phyloP scores from a whole-genome alignment of 129 eudicot genomes.

The Escallonia rubra region DNA sequence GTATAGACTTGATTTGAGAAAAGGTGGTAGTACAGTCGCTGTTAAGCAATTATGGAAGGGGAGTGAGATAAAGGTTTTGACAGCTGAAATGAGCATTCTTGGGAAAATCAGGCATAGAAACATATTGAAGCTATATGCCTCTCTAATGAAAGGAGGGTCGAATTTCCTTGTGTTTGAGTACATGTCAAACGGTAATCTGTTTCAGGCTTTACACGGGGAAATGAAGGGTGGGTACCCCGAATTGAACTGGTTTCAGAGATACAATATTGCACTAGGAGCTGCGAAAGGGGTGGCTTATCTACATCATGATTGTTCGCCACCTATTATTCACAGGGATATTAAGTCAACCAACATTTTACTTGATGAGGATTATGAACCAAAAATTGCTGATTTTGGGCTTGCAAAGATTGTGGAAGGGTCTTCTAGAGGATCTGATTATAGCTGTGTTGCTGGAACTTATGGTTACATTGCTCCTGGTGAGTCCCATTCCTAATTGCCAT shows the following conservation, averaged over 20 bases:
- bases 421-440: constrained; percentile 41
- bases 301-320: constrained; percentile 86
- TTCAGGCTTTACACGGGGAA: constrained; percentile 52
- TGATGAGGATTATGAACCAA: constrained; percentile 79
- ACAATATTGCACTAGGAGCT: constrained; percentile 76
- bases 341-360: constrained; percentile 88
- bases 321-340: constrained; percentile 77
- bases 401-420: constrained; percentile 50
- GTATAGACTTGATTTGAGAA: constrained; percentile 68
- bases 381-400: constrained; percentile 89
- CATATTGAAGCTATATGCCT: constrained; percentile 73
- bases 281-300: constrained; percentile 88
- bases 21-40: constrained; percentile 70
- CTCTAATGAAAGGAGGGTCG: constrained; percentile 55
- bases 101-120: constrained; percentile 81
- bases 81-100: constrained; percentile 69
- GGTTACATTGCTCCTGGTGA: constrained; percentile 98
- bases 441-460: constrained; percentile 84
- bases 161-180: constrained; percentile 82
- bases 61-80: constrained; percentile 36
- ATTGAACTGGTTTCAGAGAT: constrained; percentile 70
- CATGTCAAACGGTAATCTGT: constrained; percentile 78
- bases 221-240: constrained; percentile 56
- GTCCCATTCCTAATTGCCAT: constrained; percentile 1
- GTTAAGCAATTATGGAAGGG: constrained; percentile 80